Percentiles rank a stretch among this genome's conserved stretches.
Evolutionary conservation across 2,329 filamentous ascomycete species (phyloP).

Genomic region (Botrytis galanthina): DNA sequence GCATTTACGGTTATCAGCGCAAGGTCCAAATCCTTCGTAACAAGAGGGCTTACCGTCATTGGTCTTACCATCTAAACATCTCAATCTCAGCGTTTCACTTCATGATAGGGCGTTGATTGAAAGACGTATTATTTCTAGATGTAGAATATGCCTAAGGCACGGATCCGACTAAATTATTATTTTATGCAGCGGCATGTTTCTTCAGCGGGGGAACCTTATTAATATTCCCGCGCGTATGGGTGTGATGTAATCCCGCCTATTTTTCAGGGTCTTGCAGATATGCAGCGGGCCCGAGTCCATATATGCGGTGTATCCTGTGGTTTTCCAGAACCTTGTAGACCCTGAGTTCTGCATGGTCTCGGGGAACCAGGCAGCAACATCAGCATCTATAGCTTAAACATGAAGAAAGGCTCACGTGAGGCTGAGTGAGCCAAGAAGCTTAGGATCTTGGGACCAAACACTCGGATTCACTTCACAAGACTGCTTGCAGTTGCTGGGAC

Average conservation of each 20-base stretch:
- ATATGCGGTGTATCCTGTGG: not conserved
- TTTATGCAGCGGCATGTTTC: not conserved
- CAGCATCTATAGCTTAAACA: not conserved
- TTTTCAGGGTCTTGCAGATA: conserved; percentile 8
- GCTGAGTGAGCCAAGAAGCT: not conserved
- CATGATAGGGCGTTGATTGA: not conserved
- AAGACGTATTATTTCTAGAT: not conserved
- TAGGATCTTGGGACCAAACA: not conserved
- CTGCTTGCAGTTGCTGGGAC: not conserved
- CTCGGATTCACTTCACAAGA: not conserved
- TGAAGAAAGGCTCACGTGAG: not conserved
- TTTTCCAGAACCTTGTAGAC: not conserved
- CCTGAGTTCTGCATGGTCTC: conserved; percentile 12
- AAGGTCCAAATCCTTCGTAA: not conserved
- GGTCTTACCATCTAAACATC: not conserved
- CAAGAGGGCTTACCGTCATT: not conserved
- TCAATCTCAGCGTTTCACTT: not conserved
- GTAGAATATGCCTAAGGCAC: not conserved
- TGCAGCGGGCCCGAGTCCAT: conserved; percentile 15
- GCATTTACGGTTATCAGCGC: not conserved
- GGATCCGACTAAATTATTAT: not conserved
- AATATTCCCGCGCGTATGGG: not conserved
- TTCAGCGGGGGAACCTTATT: not conserved
- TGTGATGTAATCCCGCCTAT: conserved; percentile 1
- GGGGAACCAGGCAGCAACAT: conserved; percentile 1